Conservation (phyloP, 345 rosid genomes). For the Rubroshorea leprosula region DNA sequence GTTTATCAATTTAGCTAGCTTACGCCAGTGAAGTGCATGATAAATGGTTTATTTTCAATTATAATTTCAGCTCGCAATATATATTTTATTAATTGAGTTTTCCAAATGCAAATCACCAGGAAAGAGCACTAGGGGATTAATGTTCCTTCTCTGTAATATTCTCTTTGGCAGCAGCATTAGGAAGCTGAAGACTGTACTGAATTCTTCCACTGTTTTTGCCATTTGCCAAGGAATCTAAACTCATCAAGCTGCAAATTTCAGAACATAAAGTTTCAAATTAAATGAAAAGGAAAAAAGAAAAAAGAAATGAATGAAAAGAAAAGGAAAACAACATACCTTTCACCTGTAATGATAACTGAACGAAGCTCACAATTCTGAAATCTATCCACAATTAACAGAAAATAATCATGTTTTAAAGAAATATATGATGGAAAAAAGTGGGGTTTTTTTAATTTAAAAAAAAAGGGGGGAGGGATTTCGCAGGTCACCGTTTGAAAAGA, state of each 20-base stretch:
- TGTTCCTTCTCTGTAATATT: constrained; percentile 5
- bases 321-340: constrained; percentile 22
- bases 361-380: constrained; percentile 56
- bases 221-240: constrained; percentile 8
- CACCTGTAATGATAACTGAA: constrained; percentile 29
- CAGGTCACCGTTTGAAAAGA: constrained; percentile 29
- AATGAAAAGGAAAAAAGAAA: not conserved
- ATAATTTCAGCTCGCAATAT: no score
- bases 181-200: not conserved
- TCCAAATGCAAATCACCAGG: not conserved
- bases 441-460: not conserved
- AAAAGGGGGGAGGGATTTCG: no score
- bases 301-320: no score
- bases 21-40: no score
- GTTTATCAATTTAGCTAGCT: no score
- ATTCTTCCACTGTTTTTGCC: constrained; percentile 10
- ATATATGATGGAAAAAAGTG: not conserved
- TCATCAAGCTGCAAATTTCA: constrained; percentile 9
- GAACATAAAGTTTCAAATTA: no score
- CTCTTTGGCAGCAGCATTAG: not conserved
- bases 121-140: not conserved
- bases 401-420: no score
- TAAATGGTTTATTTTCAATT: no score
- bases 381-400: constrained; percentile 21
- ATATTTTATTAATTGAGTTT: not conserved